Conservation (phyloP, 495 filamentous ascomycete genomes). For the Penicillium manginii region DNA sequence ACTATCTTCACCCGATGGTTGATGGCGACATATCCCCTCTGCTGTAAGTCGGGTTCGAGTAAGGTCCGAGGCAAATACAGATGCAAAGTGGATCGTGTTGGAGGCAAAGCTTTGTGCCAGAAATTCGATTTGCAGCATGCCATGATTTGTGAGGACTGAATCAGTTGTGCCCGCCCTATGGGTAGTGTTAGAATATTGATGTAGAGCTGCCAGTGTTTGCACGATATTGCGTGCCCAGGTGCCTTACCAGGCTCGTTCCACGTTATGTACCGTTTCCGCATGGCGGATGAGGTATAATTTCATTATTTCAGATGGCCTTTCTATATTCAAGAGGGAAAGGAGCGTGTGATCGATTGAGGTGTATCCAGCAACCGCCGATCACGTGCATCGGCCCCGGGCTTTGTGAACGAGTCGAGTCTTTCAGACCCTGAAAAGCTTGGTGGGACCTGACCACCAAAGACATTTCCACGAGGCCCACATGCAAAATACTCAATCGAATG, state of each 20-base stretch:
- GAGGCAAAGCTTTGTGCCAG: slow-evolving; percentile 48
- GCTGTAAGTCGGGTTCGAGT: slow-evolving; percentile 70
- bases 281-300: slow-evolving; percentile 80
- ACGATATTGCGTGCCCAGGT: background rate
- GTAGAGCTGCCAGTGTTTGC: no score
- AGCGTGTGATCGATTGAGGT: no score
- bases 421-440: no score
- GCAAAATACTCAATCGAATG: background rate
- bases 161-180: slow-evolving; percentile 76
- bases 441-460: background rate
- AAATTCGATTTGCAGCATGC: slow-evolving; percentile 71
- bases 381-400: no score
- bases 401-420: no score
- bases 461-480: background rate
- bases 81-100: slow-evolving; percentile 49
- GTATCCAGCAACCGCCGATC: no score
- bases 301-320: slow-evolving; percentile 46
- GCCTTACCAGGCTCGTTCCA: background rate
- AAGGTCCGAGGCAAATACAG: slow-evolving; percentile 81
- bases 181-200: background rate
- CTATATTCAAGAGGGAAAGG: no score
- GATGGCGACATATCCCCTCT: slow-evolving; percentile 28
- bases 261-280: slow-evolving; percentile 69
- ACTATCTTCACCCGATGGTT: slow-evolving; percentile 1
- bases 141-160: slow-evolving; percentile 81